Evolutionary conservation across 345 rosid genomes (phyloP).

Genomic region (Salix dunnii): DNA sequence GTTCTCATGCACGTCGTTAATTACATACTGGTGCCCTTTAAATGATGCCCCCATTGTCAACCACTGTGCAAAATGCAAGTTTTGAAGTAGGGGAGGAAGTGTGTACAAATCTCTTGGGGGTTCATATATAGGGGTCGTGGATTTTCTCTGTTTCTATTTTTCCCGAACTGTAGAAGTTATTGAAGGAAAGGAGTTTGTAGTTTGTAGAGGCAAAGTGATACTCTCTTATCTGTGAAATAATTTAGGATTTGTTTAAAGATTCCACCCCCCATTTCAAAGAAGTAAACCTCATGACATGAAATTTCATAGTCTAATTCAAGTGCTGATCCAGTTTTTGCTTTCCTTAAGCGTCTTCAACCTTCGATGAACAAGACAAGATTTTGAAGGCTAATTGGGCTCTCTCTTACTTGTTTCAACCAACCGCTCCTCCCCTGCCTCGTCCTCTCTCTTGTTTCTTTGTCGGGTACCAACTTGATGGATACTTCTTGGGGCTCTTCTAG

Average conservation of each 20-base stretch:
- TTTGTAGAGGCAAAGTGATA: neutral
- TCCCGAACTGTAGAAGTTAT: neutral
- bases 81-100: conserved; percentile 1
- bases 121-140: neutral
- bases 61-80: conserved; percentile 1
- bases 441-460: too few species aligned
- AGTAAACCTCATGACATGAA: neutral
- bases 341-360: too few species aligned
- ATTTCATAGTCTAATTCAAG: too few species aligned
- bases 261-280: neutral
- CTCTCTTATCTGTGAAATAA: neutral
- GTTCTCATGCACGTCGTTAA: conserved; percentile 71
- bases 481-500: too few species aligned
- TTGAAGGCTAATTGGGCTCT: too few species aligned
- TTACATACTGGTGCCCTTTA: conserved; percentile 54
- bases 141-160: neutral
- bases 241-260: neutral
- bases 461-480: too few species aligned
- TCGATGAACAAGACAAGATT: too few species aligned
- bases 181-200: neutral
- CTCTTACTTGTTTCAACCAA: too few species aligned
- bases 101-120: conserved; percentile 9
- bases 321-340: too few species aligned
- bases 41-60: conserved; percentile 34
- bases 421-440: too few species aligned